Conservation (phyloP, 306 rosid species). For the Medicago lupulina region DNA sequence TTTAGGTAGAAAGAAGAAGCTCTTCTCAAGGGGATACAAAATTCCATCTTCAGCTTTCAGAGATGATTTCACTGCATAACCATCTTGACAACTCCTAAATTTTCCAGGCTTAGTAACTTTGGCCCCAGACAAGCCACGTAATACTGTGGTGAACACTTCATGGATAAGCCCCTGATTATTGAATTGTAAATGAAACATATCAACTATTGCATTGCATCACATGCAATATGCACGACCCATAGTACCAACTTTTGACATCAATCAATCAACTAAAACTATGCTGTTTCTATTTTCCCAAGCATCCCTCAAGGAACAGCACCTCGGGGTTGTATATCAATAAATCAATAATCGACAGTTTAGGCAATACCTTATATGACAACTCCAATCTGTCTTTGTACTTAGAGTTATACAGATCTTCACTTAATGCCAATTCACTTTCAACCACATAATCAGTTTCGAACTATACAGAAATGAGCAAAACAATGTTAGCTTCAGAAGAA, state of each 20-base stretch:
- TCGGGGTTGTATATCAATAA: neutral
- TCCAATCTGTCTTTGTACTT: conserved; percentile 97
- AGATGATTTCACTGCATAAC: conserved; percentile 97
- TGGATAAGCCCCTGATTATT: conserved; percentile 87
- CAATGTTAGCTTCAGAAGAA: conserved; percentile 26
- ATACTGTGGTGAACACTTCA: conserved; percentile 91
- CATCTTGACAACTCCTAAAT: conserved; percentile 96
- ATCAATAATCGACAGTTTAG: neutral
- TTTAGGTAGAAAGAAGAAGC: conserved; percentile 98
- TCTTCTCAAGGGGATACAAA: conserved; percentile 94
- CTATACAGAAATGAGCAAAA: conserved; percentile 49
- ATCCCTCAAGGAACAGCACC: conserved; percentile 14
- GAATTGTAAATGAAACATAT: conserved; percentile 29
- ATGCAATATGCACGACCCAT: conserved; percentile 4
- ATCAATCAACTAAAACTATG: conserved; percentile 16
- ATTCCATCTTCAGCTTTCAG: conserved; percentile 99
- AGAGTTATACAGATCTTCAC: conserved; percentile 75
- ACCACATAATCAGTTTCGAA: conserved; percentile 91
- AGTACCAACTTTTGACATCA: conserved; percentile 19
- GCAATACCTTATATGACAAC: conserved; percentile 78
- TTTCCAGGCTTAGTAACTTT: conserved; percentile 97
- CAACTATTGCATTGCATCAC: conserved; percentile 31
- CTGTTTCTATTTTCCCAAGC: conserved; percentile 19
- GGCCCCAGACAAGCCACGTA: conserved; percentile 91
- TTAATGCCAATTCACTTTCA: conserved; percentile 68